These are phyloP conservation scores for Domatiomyces catenatus DNA, from an alignment of 2,329 filamentous ascomycete species.

Conservation along the genomic window DNA sequence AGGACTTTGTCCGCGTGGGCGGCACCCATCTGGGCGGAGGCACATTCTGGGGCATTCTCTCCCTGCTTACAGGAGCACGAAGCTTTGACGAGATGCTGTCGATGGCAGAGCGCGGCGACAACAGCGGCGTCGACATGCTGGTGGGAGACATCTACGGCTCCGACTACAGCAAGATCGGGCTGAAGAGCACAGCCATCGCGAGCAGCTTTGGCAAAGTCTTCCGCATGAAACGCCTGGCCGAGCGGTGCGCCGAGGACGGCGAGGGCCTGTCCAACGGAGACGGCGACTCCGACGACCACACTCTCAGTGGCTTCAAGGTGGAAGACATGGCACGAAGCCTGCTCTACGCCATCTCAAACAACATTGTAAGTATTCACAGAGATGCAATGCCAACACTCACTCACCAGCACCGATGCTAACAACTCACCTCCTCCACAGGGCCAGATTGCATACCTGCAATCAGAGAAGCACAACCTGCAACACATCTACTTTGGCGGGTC, in stretches of 20 bases:
- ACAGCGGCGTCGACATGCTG: slow-evolving; percentile 84
- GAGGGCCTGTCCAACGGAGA: slow-evolving; percentile 39
- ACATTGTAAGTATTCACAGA: not conserved
- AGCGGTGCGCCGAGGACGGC: slow-evolving; percentile 60
- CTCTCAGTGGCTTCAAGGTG: slow-evolving; percentile 43
- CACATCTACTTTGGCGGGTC: slow-evolving; percentile 96
- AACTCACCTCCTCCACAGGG: slow-evolving; percentile 58
- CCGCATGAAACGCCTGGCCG: slow-evolving; percentile 73
- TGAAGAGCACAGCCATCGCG: slow-evolving; percentile 91
- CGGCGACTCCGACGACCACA: slow-evolving; percentile 20
- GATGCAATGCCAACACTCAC: slow-evolving; percentile 3
- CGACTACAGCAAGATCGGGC: slow-evolving; percentile 79
- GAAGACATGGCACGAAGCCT: slow-evolving; percentile 83
- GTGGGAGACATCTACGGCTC: slow-evolving; percentile 96
- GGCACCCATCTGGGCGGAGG: slow-evolving; percentile 89
- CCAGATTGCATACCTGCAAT: slow-evolving; percentile 94
- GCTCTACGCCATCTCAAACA: slow-evolving; percentile 59
- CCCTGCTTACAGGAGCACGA: slow-evolving; percentile 76
- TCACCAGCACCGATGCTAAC: slow-evolving; percentile 52
- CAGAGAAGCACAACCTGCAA: slow-evolving; percentile 77
- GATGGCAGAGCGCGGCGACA: slow-evolving; percentile 81
- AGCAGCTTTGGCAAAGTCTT: slow-evolving; percentile 96
- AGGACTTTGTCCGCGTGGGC: slow-evolving; percentile 76
- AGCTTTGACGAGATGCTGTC: slow-evolving; percentile 97
- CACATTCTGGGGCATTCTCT: slow-evolving; percentile 92